phyloP scores from a whole-genome alignment of 306 rosid species.

The Trichosanthes cucumerina region DNA sequence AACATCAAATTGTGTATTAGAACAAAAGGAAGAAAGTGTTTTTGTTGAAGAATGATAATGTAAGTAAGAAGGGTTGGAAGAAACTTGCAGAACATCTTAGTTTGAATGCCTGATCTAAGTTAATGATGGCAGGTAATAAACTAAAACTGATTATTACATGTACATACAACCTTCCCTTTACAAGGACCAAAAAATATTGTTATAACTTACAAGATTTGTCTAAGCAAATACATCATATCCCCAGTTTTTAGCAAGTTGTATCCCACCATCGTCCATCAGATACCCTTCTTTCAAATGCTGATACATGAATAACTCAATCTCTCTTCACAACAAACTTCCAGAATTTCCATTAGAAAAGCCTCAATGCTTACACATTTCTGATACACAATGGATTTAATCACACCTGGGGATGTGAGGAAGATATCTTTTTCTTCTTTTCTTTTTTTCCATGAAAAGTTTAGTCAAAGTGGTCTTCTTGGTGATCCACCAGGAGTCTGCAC shows the following conservation, averaged over 20 bases:
- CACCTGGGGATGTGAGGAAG: background rate
- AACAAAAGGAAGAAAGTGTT: background rate
- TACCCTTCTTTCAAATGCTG: background rate
- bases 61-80: background rate
- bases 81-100: background rate
- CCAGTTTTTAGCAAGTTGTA: background rate
- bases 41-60: background rate
- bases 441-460: background rate
- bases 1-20: background rate
- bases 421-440: background rate
- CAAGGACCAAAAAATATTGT: conserved; percentile 8
- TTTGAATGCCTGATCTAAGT: background rate
- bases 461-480: conserved; percentile 70
- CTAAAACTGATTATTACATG: conserved; percentile 10
- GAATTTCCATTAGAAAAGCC: background rate
- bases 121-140: background rate
- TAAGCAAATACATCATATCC: background rate
- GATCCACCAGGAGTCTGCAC: conserved; percentile 72
- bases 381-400: background rate
- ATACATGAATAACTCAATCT: background rate
- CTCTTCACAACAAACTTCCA: background rate
- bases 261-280: background rate
- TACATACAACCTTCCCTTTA: conserved; percentile 6
- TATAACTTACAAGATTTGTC: background rate
- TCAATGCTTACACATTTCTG: background rate